A percentile compares a stretch with the other conserved stretches of the same genome.
phyloP scores from a whole-genome alignment of 192 early-diverging fungal species.

The Coemansia sp. region DNA sequence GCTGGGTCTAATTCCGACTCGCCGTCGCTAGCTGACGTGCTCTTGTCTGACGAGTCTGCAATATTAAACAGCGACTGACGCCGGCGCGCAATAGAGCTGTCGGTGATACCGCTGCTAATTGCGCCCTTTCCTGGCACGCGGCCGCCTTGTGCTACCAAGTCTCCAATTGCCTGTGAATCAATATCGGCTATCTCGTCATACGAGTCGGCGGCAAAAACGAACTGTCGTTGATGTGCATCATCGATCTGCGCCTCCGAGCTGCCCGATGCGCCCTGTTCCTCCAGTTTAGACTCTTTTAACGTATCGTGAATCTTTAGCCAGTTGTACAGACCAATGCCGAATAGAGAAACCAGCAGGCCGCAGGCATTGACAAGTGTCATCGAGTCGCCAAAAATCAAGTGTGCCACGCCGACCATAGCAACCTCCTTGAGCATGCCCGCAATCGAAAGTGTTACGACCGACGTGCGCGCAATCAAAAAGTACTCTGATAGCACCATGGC shows the following conservation, averaged over 20 bases:
- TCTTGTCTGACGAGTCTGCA: neutral
- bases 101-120: conserved; percentile 8
- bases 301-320: conserved; percentile 63
- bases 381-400: conserved; percentile 78
- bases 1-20: neutral
- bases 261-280: neutral
- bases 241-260: conserved; percentile 2
- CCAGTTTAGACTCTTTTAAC: neutral
- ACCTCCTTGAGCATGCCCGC: conserved; percentile 90
- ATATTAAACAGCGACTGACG: conserved; percentile 13
- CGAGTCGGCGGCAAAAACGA: conserved; percentile 28
- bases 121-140: conserved; percentile 8
- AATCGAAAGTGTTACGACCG: conserved; percentile 85
- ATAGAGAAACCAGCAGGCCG: conserved; percentile 78
- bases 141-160: neutral
- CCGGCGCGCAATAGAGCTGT: conserved; percentile 18
- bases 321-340: conserved; percentile 79
- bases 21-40: conserved; percentile 4
- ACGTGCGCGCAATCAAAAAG: conserved; percentile 77
- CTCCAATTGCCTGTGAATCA: neutral
- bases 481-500: conserved; percentile 87
- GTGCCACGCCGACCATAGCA: conserved; percentile 71
- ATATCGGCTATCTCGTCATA: conserved; percentile 26
- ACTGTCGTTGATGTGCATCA: conserved; percentile 20
- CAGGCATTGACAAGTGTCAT: conserved; percentile 72